A percentile compares a stretch with the other conserved stretches of the same genome.
phyloP scores from a whole-genome alignment of 1,284 basidiomycete species.

The Sphaerobolus stellatus region DNA sequence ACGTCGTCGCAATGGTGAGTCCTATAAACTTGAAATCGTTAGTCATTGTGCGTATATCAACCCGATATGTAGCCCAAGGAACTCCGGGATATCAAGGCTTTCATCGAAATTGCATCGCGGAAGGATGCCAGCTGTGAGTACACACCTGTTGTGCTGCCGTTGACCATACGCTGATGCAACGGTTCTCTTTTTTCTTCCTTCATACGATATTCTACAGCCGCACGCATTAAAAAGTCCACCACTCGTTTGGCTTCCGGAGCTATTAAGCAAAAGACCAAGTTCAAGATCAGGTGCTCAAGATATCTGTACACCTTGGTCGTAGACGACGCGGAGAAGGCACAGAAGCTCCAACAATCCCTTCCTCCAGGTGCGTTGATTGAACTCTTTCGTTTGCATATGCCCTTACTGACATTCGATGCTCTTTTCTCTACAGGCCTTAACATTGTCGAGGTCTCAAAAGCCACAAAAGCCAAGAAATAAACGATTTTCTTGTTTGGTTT shows the following conservation, averaged over 20 bases:
- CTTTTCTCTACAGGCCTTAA: constrained; percentile 48
- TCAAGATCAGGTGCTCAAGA: constrained; percentile 97
- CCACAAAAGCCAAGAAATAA: constrained; percentile 67
- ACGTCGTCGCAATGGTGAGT: not conserved
- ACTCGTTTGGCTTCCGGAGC: constrained; percentile 60
- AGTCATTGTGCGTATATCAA: not conserved
- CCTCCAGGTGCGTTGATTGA: constrained; percentile 76
- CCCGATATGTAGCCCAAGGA: constrained; percentile 80
- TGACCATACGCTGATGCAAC: not conserved
- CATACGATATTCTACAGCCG: constrained; percentile 54
- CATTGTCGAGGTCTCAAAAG: constrained; percentile 63
- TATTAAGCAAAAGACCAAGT: constrained; percentile 84
- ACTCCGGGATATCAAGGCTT: constrained; percentile 98
- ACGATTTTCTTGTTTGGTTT: constrained; percentile 11
- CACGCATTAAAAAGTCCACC: constrained; percentile 93
- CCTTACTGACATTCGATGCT: constrained; percentile 4
- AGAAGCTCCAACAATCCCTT: constrained; percentile 94
- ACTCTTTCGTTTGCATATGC: not conserved
- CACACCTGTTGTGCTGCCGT: not conserved
- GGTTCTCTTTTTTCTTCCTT: not conserved
- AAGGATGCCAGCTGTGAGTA: constrained; percentile 56
- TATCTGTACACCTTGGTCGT: constrained; percentile 98
- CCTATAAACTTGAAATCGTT: not conserved
- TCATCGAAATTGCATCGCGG: constrained; percentile 93
- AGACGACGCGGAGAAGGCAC: constrained; percentile 97